Evolutionary conservation across 23 red algal genomes (phyloP), one percentile per base, ranked within the genome.

Genomic region (Cyanidium caldarium): DNA sequence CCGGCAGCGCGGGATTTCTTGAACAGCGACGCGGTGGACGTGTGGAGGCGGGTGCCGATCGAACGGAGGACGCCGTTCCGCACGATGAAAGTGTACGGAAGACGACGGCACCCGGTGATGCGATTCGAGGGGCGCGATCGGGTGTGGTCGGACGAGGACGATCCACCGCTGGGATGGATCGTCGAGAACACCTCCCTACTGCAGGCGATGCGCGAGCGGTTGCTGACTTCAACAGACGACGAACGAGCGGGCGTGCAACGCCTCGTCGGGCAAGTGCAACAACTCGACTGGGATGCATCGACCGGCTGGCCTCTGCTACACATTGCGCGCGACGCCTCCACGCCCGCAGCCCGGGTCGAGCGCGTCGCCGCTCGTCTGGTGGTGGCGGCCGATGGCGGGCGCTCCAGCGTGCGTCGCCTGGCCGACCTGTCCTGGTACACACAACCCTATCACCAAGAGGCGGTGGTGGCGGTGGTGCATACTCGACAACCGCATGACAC

Each of bases 401-500:
- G 79, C 15, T 94, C 88, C 17, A 21, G 71, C 13, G 79, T 86
- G 12, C 77, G 88, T 30, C 37, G 69, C 20, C 68, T 80, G 26
- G 72, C 74, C 14, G 80, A 40, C 2, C 61, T 75, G 12, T 70
- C 78, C 31, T 87, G 84, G 83, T 72, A 72, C 33, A 45, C 34
- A 0, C 58, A 79, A 17, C 44, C 46, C 2, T 95, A 95, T 45
- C 77, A 65, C 5, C 78, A 87, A 51, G 65, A 42, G 35, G 90
- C 90, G 34, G 83, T 95, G 13, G 90, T 95, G 2, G 75, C 80
- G 30, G 83, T 83, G 36, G 83, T 95, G 2, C 29, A 44, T 25
- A 68, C 81, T 45, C 44, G 38, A 3, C 58, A 76, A 28, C 42
- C 46, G 29, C 72, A 68, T 25, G 57, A 35, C 10, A 68, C 68